phyloP scores from a whole-genome alignment of 2,329 filamentous ascomycete species.

The Trichophyton mentagrophytes region DNA sequence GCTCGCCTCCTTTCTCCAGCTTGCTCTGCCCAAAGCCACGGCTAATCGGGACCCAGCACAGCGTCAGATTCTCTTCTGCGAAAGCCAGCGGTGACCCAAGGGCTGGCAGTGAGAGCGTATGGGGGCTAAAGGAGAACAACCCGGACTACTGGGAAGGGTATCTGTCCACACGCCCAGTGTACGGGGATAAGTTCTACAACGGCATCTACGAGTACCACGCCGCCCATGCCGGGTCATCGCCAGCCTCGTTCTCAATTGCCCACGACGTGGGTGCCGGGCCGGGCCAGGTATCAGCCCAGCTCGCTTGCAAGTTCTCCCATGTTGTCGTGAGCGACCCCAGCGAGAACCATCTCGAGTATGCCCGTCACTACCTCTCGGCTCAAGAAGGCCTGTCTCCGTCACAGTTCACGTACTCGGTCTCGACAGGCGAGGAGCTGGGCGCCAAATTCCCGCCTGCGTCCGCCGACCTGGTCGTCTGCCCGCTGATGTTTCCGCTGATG shows the following conservation, averaged over 20 bases:
- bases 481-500: slow-evolving; percentile 2
- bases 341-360: not conserved
- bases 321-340: slow-evolving; percentile 4
- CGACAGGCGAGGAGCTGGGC: not conserved
- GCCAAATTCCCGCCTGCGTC: not conserved
- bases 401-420: not conserved
- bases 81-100: not conserved
- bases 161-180: not conserved
- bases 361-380: not conserved
- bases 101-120: not conserved
- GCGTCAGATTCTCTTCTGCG: not conserved
- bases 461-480: slow-evolving; percentile 2
- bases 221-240: not conserved
- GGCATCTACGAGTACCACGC: slow-evolving; percentile 4
- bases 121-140: not conserved
- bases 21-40: not conserved
- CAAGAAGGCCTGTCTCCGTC: not conserved
- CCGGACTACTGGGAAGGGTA: slow-evolving; percentile 1
- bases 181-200: slow-evolving; percentile 4
- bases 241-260: not conserved
- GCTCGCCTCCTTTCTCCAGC: not conserved
- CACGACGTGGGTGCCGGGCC: slow-evolving; percentile 7
- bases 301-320: not conserved
- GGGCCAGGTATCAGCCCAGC: slow-evolving; percentile 3
- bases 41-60: not conserved